Conservation (phyloP, 768 basidiomycete species). For the Cyclocybe aegerita region DNA sequence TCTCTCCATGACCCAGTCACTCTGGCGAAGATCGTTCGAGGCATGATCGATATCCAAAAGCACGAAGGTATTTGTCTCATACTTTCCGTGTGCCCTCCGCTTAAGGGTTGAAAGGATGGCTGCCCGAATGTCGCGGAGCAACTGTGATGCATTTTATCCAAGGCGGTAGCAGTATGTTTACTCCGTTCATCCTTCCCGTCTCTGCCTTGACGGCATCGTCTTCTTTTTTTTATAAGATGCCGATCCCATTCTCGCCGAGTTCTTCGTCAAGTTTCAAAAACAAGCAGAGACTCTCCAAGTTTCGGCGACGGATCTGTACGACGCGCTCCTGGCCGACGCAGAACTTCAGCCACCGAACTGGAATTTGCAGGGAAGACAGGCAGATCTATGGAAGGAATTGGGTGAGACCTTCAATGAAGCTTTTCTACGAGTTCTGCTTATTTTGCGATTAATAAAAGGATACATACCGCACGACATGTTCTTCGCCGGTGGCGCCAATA, state of each 20-base stretch:
- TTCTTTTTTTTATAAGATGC: conserved; percentile 38
- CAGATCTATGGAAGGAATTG: conserved; percentile 52
- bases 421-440: not conserved
- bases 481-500: conserved; percentile 51
- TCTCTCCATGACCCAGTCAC: conserved; percentile 61
- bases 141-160: conserved; percentile 53
- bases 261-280: conserved; percentile 62
- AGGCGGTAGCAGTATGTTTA: conserved; percentile 57
- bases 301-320: conserved; percentile 49
- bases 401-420: conserved; percentile 26
- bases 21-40: conserved; percentile 59
- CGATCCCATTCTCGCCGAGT: conserved; percentile 64
- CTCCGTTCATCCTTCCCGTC: not conserved
- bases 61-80: conserved; percentile 46
- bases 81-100: not conserved
- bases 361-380: conserved; percentile 63
- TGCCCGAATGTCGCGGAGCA: conserved; percentile 64
- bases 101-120: conserved; percentile 45
- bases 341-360: conserved; percentile 58
- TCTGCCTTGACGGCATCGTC: not conserved
- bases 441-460: conserved; percentile 21
- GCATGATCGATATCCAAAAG: conserved; percentile 66
- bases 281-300: conserved; percentile 49
- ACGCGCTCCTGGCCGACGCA: conserved; percentile 57
- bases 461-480: conserved; percentile 41